These are phyloP conservation scores for Litsea cubeba DNA, from an alignment of 164 flowering plant species.

Conservation along the genomic window DNA sequence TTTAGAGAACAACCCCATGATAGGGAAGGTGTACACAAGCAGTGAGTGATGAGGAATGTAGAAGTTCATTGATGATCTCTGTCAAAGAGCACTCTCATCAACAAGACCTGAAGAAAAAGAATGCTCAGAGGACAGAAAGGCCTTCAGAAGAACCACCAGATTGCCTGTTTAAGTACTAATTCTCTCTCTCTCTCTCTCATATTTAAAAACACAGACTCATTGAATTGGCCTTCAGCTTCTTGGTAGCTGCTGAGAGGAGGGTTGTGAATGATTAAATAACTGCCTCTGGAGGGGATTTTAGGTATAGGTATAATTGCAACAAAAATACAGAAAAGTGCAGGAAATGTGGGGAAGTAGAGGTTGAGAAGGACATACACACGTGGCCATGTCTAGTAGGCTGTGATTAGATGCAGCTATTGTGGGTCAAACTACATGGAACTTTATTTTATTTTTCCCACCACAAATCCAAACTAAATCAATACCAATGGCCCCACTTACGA, in stretches of 20 bases:
- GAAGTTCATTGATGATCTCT: neutral
- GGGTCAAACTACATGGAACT: constrained; percentile 24
- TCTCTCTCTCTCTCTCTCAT: constrained; percentile 3
- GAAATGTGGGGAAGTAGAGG: constrained; percentile 40
- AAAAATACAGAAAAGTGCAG: constrained; percentile 14
- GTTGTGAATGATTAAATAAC: constrained; percentile 32
- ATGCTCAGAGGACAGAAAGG: constrained; percentile 15
- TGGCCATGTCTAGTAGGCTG: constrained; percentile 45
- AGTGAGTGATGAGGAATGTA: neutral
- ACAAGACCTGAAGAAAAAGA: constrained; percentile 7
- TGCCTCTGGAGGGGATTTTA: constrained; percentile 26
- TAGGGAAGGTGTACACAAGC: neutral
- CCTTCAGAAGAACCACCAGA: constrained; percentile 18
- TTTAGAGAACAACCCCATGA: neutral
- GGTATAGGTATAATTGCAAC: constrained; percentile 23
- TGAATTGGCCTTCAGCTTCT: constrained; percentile 20
- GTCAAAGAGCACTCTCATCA: neutral
- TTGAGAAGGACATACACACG: constrained; percentile 46
- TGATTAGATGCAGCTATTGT: constrained; percentile 25
- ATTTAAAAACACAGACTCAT: constrained; percentile 9
- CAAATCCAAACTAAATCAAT: neutral
- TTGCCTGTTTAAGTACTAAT: constrained; percentile 3
- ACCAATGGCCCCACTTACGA: too few relatives aligned
- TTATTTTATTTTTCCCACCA: neutral
- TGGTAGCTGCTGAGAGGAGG: constrained; percentile 25